phyloP scores from a whole-genome alignment of 805 yeast genomes.

The Sungouiozyma intestinalis region DNA sequence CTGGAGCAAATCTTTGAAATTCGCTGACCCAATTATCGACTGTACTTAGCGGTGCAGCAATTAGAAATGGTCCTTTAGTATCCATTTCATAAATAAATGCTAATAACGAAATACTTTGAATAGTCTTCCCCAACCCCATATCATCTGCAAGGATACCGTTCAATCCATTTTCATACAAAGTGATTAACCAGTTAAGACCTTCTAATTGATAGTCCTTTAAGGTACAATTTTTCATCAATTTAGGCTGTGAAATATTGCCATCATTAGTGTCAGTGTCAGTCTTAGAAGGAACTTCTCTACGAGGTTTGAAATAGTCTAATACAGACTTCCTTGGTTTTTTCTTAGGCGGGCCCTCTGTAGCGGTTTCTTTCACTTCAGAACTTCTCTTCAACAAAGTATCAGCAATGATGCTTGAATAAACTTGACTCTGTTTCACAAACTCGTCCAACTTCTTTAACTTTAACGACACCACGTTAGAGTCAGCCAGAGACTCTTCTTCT shows the following conservation, averaged over 20 bases:
- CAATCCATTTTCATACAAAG: slow-evolving; percentile 84
- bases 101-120: slow-evolving; percentile 74
- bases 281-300: slow-evolving; percentile 6
- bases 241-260: slow-evolving; percentile 37
- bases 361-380: slow-evolving; percentile 34
- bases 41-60: slow-evolving; percentile 78
- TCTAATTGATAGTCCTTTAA: slow-evolving; percentile 80
- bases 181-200: slow-evolving; percentile 84
- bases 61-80: slow-evolving; percentile 64
- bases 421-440: slow-evolving; percentile 77
- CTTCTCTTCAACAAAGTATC: slow-evolving; percentile 48
- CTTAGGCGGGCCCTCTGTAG: slow-evolving; percentile 8
- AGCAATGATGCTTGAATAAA: slow-evolving; percentile 77
- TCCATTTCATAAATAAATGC: slow-evolving; percentile 72
- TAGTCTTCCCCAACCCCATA: slow-evolving; percentile 94
- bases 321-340: slow-evolving; percentile 13
- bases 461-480: slow-evolving; percentile 38
- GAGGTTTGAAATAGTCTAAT: slow-evolving; percentile 15
- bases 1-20: slow-evolving; percentile 63
- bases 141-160: slow-evolving; percentile 96
- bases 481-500: slow-evolving; percentile 20
- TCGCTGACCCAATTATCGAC: slow-evolving; percentile 79
- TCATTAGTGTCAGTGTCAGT: slow-evolving; percentile 11
- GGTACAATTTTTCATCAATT: slow-evolving; percentile 41
- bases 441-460: slow-evolving; percentile 60